Evolutionary conservation across 805 yeast genomes (phyloP), one percentile per base, ranked within the genome.

Genomic region (Lipomyces orientalis): DNA sequence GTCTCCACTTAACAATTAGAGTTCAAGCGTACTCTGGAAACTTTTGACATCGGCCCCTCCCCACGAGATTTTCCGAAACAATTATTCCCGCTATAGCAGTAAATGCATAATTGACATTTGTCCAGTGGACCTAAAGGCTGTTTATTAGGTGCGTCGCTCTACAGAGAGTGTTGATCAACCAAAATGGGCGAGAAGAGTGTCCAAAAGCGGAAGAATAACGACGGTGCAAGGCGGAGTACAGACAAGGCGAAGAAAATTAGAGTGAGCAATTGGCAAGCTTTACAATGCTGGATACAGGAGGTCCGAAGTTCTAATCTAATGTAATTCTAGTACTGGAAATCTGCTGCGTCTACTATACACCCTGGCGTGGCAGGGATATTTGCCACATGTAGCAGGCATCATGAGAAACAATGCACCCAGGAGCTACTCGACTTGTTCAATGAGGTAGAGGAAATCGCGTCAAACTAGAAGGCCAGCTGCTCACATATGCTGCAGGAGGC

Each of bases 361-460:
- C 72, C 72, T 0, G 89, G 89, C 52, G 90, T 95, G 64, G 81
- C 88, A 51, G 99, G 99, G 0, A 83, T 95, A 0, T 95, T 90
- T 78, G 97, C 93, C 12, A 90, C 98, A 0, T 94, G 98, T 78
- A 86, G 87, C 60, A 84, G 97, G 73, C 89, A 90, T 51, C 87
- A 88, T 67, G 99, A 95, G 77, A 83, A 83, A 63, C 87, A 85
- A 62, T 91, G 96, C 68, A 84, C 89, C n/a, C 87, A 86, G 70
- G 98, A 93, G 76, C 79, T 93, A 73, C 82, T 85, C 68, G 77
- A 81, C 65, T 75, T 91, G 9, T 83, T 93, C 54, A 79, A 80
- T 60, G 91, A 88, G 64, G 77, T 77, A 69, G 39, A 75, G 54
- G 12, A 39, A 43, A 14, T 31, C 29, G 39, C 16, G 33, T 46